Conservation (phyloP, 208 protist species). For the Tritrichomonas foetus region DNA sequence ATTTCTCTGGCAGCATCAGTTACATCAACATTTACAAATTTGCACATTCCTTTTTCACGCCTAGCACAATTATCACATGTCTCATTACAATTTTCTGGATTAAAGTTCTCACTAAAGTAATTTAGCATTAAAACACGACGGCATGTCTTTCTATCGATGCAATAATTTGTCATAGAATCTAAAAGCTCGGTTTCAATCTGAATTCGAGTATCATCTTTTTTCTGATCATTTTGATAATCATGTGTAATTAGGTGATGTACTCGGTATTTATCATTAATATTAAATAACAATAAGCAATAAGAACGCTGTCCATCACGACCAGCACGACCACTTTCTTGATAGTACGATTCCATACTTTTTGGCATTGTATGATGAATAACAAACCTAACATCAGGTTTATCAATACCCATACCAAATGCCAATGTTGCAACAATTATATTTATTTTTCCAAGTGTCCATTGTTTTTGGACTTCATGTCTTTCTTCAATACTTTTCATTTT, state of each 20-base stretch:
- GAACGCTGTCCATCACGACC: constrained; percentile 77
- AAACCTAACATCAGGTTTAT: constrained; percentile 56
- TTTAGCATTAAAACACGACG: neutral
- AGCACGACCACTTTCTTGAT: constrained; percentile 88
- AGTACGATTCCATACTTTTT: constrained; percentile 48
- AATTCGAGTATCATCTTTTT: neutral
- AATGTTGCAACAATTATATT: constrained; percentile 57
- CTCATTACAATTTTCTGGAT: neutral
- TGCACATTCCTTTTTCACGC: neutral
- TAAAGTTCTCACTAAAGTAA: constrained; percentile 17
- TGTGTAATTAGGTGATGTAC: neutral
- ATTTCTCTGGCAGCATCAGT: neutral
- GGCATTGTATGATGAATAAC: constrained; percentile 58
- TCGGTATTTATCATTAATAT: neutral
- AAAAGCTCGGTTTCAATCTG: neutral
- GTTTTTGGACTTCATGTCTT: constrained; percentile 42
- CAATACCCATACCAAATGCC: constrained; percentile 65
- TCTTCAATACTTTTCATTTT: neutral
- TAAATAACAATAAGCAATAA: constrained; percentile 58
- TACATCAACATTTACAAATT: neutral
- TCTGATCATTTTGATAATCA: neutral
- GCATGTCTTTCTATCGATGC: neutral
- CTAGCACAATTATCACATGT: constrained; percentile 20
- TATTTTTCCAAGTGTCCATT: constrained; percentile 38
- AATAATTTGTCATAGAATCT: neutral